Base-by-base conservation (phyloP, 331 rosid genomes). In the Malus hybrid region DNA sequence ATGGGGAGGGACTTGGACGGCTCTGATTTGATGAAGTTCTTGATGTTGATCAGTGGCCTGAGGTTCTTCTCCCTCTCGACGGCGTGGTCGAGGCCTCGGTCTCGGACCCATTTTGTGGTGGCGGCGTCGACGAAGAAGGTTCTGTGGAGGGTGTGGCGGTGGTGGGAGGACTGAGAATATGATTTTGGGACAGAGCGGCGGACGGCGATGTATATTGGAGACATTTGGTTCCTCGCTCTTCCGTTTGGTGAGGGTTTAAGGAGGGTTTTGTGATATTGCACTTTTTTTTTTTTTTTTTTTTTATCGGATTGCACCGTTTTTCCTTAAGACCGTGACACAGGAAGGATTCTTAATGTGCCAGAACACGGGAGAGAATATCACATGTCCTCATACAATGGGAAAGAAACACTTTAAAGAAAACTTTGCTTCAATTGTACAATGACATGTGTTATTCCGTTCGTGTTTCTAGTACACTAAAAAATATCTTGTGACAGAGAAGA, bases 71-170 rank as follows among this genome's bases (percentile, higher is more conserved):
- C 98, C 61, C 83, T 79, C 83, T 91, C 97, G 19, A 93, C 96
- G 46, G 90, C 94, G 81, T 91, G 97, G 80, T 93, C 97, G 13
- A 93, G 89, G 44, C 96, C 98, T 0, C 97, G 93, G 83, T 93
- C 97, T 62, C 96, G 86, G 70, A 88, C 90, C 42, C 77, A 73
- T 73, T 89, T 85, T 79, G 84, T 29, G 36, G 87, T 65, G 59
- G 83, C 48, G 19, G 82, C 66, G 62, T 68, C 69, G 14, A 33
- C 89, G 67, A 80, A 73, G 31, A 86, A 72, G 74, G 80, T 83
- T 19, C 91, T 85, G 71, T 73, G 66, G 70, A 60, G 81, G 67
- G 18, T 28, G 75, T 12, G 67, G 74, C 3, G 69, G 10, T 66
- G 74, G 5, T 34, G 76, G 15, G 66, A 70, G 61, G 66, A 31